Percentiles rank a stretch among this genome's conserved stretches.
phyloP scores from a whole-genome alignment of 176 grass and related monocot species.

The Dactylis glomerata region DNA sequence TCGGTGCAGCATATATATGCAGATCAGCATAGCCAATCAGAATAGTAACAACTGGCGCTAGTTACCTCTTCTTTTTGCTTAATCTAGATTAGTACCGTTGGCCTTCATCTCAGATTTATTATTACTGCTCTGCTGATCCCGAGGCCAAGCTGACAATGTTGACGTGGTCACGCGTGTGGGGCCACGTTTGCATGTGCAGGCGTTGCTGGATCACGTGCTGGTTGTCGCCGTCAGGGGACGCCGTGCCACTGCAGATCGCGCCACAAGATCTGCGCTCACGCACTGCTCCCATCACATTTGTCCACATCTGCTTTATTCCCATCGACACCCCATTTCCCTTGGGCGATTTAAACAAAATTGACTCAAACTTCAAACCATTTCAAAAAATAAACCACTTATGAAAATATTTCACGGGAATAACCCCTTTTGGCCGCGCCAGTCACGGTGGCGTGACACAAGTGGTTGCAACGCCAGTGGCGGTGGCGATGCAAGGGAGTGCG shows the following conservation, averaged over 20 bases:
- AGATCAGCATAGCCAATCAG: background rate
- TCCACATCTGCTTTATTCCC: slow-evolving; percentile 7
- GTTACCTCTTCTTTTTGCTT: background rate
- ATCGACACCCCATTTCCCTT: background rate
- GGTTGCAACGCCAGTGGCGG: too few relatives aligned
- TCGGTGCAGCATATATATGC: background rate
- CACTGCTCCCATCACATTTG: background rate
- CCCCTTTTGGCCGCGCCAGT: too few relatives aligned
- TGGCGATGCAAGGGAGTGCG: too few relatives aligned
- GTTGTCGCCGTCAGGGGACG: slow-evolving; percentile 18
- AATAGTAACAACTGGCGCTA: background rate
- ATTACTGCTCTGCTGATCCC: background rate
- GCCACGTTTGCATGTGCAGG: slow-evolving; percentile 17
- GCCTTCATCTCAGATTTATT: background rate
- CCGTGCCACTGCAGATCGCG: background rate
- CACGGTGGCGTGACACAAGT: too few relatives aligned
- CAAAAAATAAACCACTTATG: too few relatives aligned
- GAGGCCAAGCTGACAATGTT: background rate
- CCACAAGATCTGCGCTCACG: background rate
- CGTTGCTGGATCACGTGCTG: slow-evolving; percentile 15
- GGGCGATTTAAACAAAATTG: too few relatives aligned
- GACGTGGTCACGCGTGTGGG: background rate
- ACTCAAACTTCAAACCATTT: too few relatives aligned
- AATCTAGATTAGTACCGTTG: background rate
- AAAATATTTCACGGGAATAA: too few relatives aligned